These are phyloP conservation scores for Aspergillus kassunensis DNA, from an alignment of 495 filamentous ascomycete species.

Conservation along the genomic window DNA sequence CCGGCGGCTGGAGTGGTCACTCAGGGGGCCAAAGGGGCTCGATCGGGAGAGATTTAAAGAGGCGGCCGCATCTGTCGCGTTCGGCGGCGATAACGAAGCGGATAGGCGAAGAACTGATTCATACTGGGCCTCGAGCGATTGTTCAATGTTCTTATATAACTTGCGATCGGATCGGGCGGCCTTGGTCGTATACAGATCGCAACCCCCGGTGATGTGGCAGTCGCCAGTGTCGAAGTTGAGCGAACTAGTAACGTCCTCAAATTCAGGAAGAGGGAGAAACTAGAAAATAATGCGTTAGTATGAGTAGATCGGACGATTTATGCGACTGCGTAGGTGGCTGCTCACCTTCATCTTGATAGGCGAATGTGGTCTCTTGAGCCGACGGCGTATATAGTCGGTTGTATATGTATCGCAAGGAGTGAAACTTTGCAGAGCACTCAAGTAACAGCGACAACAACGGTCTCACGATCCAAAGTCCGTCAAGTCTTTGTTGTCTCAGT, in stretches of 20 bases:
- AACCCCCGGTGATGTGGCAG: constrained; percentile 82
- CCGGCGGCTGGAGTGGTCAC: constrained; percentile 78
- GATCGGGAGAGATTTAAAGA: constrained; percentile 74
- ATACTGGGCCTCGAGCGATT: constrained; percentile 83
- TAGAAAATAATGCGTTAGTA: constrained; percentile 28
- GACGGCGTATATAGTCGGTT: background rate
- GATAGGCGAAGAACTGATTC: constrained; percentile 79
- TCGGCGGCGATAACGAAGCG: constrained; percentile 74
- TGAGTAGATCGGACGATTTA: background rate
- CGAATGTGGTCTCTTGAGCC: constrained; percentile 1
- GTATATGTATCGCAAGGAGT: constrained; percentile 2
- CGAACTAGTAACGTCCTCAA: constrained; percentile 82
- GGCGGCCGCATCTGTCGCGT: constrained; percentile 47
- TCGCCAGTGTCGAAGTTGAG: constrained; percentile 93
- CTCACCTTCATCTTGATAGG: constrained; percentile 28
- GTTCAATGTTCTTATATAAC: constrained; percentile 90
- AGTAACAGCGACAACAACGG: background rate
- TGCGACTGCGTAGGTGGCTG: background rate
- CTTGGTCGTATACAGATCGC: constrained; percentile 96
- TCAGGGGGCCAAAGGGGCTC: constrained; percentile 85
- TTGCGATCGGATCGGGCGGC: constrained; percentile 93
- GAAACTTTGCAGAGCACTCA: background rate
- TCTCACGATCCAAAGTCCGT: background rate
- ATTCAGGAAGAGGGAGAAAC: constrained; percentile 87
- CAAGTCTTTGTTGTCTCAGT: constrained; percentile 13